These are phyloP conservation scores for Candida broadrunensis DNA, from an alignment of 805 yeast species.

Conservation along the genomic window DNA sequence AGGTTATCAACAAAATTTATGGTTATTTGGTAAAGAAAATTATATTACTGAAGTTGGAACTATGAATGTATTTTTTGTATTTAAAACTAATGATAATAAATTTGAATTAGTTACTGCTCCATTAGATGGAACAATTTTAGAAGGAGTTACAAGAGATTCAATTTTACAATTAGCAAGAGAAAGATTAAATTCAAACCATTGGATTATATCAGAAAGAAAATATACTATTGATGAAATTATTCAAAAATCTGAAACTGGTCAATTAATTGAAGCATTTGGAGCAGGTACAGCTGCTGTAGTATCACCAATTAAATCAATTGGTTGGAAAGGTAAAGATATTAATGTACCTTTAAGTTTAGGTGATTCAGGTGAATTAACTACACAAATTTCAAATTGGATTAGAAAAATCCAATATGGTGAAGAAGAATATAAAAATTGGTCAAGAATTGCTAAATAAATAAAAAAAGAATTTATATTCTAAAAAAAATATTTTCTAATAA, in stretches of 20 bases:
- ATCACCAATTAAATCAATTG: conserved; percentile 86
- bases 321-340: conserved; percentile 72
- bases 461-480: not conserved
- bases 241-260: conserved; percentile 73
- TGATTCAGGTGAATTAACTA: conserved; percentile 79
- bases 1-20: conserved; percentile 93
- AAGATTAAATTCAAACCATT: conserved; percentile 69
- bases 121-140: conserved; percentile 93
- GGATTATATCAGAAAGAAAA: conserved; percentile 83
- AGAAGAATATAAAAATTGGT: conserved; percentile 60
- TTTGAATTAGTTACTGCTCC: conserved; percentile 95
- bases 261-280: conserved; percentile 92
- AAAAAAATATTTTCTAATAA: no score
- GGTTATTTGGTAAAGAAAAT: conserved; percentile 90
- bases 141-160: conserved; percentile 95
- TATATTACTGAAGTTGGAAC: conserved; percentile 95
- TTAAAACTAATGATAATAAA: conserved; percentile 67
- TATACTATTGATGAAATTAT: conserved; percentile 77
- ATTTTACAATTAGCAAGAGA: conserved; percentile 74
- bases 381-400: conserved; percentile 81
- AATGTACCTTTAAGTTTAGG: conserved; percentile 78
- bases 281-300: conserved; percentile 99
- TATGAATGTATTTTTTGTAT: conserved; percentile 90
- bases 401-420: conserved; percentile 88
- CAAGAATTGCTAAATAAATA: conserved; percentile 29